Evolutionary conservation across 164 flowering plant species (phyloP).

Genomic region (Umbilicus rupestris): DNA sequence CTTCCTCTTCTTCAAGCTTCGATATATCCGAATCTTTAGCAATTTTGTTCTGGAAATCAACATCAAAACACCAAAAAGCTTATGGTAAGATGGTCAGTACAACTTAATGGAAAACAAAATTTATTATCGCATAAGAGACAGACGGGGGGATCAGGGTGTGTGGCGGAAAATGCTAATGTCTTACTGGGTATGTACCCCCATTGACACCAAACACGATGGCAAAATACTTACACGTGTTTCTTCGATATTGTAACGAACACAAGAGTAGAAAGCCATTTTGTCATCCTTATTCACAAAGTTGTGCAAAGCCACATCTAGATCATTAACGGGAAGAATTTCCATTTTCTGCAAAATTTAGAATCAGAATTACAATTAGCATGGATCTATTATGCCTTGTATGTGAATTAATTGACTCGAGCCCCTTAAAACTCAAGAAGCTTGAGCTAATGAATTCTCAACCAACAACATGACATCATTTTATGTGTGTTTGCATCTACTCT

Average conservation of each 20-base stretch:
- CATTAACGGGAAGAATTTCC: conserved; percentile 96
- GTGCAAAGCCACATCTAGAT: conserved; percentile 88
- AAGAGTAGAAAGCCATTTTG: conserved; percentile 77
- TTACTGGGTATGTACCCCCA: neutral
- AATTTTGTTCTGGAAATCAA: conserved; percentile 52
- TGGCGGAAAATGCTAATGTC: neutral
- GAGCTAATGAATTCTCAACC: neutral
- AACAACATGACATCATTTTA: neutral
- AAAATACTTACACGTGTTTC: conserved; percentile 80
- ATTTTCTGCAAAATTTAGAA: conserved; percentile 62
- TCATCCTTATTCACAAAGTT: conserved; percentile 96
- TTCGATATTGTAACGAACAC: conserved; percentile 71
- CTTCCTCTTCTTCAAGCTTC: conserved; percentile 74
- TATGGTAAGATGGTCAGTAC: too few relatives aligned
- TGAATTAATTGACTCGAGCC: neutral
- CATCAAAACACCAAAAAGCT: neutral
- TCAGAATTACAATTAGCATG: neutral
- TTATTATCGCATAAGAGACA: too few relatives aligned
- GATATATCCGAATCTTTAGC: conserved; percentile 50
- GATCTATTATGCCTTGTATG: neutral
- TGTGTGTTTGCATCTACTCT: neutral
- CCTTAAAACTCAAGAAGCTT: neutral
- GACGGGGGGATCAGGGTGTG: too few relatives aligned
- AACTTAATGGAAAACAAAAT: too few relatives aligned
- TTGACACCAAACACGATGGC: neutral